Percentiles rank a stretch among this genome's conserved stretches.
Conservation (phyloP, 768 basidiomycete species). For the Pisolithus microcarpus region DNA sequence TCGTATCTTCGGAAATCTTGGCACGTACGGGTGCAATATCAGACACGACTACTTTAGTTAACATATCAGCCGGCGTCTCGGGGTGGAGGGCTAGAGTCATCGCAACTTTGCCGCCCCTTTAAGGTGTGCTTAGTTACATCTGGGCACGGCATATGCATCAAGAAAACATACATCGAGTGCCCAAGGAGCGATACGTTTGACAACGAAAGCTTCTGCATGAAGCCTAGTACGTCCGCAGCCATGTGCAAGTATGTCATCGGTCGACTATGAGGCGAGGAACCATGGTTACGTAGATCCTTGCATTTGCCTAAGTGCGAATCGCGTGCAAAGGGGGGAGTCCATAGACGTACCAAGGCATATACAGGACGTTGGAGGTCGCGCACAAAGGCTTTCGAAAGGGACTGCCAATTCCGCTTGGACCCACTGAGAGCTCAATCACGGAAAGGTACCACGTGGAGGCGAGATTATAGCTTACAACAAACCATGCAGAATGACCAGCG, state of each 20-base stretch:
- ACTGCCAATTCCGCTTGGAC: constrained; percentile 85
- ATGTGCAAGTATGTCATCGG: constrained; percentile 74
- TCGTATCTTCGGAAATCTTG: constrained; percentile 56
- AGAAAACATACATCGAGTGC: constrained; percentile 72
- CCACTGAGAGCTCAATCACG: constrained; percentile 42
- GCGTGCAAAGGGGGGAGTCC: neutral
- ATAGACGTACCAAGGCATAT: constrained; percentile 55
- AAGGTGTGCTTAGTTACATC: neutral
- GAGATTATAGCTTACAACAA: constrained; percentile 42
- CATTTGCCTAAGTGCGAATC: neutral
- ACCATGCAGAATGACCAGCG: constrained; percentile 57
- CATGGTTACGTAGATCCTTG: constrained; percentile 88
- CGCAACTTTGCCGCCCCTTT: constrained; percentile 81
- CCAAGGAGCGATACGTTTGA: constrained; percentile 69
- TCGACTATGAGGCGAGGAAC: constrained; percentile 64
- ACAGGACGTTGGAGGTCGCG: constrained; percentile 58
- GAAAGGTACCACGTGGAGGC: neutral
- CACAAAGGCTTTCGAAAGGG: constrained; percentile 70
- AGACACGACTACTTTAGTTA: constrained; percentile 60
- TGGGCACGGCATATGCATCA: neutral
- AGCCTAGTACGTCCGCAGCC: constrained; percentile 71
- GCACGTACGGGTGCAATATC: constrained; percentile 74
- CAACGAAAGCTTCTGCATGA: constrained; percentile 49
- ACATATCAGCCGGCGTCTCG: constrained; percentile 32
- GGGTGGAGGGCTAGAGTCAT: constrained; percentile 58